Base-by-base conservation (phyloP, 768 basidiomycete genomes). In the Leccinum subtestaceum region DNA sequence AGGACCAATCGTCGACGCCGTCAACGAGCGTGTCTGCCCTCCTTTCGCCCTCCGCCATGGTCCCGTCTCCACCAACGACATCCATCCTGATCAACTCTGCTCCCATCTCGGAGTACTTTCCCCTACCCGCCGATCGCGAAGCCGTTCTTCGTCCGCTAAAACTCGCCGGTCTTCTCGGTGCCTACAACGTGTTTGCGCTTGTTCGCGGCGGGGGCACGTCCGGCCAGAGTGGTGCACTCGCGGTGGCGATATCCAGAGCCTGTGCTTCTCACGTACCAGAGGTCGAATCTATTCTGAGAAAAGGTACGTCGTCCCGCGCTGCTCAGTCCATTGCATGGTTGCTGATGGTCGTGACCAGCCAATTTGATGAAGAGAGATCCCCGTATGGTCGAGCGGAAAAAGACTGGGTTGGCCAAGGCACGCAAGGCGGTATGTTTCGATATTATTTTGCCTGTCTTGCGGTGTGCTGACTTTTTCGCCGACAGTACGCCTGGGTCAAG, bases 371-470 rank as follows among this genome's bases (percentile, higher is more conserved):
- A 86, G 72, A 86, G 95, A 67, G 96, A 99, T 79, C 93, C 95
- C 49, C 89, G 97, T 74, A 92, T 96, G 92, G 95, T 97, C 31
- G 96, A 99, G 77, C 83, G 96, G 67, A 99, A 99, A 79, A 99
- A 99, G 83, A 92, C 96, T 15, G 93, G 93, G 58, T 74, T 85
- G 67, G 85, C 89, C 60, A 97, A 97, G 79, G 94, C 96, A 60
- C 86, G 95, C 75, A 95, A 95, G 77, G 82, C 82, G 77, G 93
- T 95, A 74, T 47, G 91, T 54, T 15, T 34, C 31, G 1, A 8
- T 57, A 32, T 58, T 7, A 55, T 53, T 57, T 15, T 17, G 4
- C 21, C 8, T 29, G 53, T 40, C n/a, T 40, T 40, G 50, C 19
- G 38, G 36, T 47, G 36, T 60, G 48, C 63, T 61, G 0, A 63